A percentile compares a stretch with the other conserved stretches of the same genome.
These are phyloP conservation scores for Juglanconis oblonga DNA, from an alignment of 2,329 filamentous ascomycete genomes.

Conservation along the genomic window DNA sequence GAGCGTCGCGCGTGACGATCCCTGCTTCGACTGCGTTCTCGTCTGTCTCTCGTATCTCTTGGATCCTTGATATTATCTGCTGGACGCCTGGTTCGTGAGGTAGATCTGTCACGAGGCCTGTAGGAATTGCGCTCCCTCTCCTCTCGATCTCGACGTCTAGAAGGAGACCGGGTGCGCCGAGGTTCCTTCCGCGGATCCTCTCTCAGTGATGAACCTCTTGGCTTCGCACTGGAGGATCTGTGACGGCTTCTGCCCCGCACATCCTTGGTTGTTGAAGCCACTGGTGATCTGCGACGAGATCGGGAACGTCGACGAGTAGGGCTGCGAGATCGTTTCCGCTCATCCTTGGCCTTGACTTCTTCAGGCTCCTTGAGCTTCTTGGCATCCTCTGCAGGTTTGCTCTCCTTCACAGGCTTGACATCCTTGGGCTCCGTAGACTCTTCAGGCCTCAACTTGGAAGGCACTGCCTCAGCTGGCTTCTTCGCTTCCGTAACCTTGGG, in stretches of 20 bases:
- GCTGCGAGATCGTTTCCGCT: conserved; percentile 14
- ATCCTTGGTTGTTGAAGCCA: conserved; percentile 27
- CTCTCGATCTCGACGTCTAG: conserved; percentile 28
- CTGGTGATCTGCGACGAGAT: conserved; percentile 22
- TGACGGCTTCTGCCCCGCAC: conserved; percentile 18
- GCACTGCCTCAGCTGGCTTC: conserved; percentile 31
- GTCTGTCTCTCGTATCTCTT: conserved; percentile 25
- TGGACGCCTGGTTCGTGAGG: conserved; percentile 3
- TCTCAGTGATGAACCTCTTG: conserved; percentile 4
- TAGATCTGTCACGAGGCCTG: conserved; percentile 11
- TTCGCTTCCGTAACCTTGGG: conserved; percentile 40
- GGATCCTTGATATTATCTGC: conserved; percentile 7
- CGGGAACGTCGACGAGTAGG: conserved; percentile 9
- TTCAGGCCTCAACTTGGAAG: conserved; percentile 19
- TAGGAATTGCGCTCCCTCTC: conserved; percentile 26
- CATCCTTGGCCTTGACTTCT: conserved; percentile 22
- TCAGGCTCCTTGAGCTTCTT: conserved; percentile 21
- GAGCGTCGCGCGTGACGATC: conserved; percentile 21
- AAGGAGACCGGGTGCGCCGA: background rate
- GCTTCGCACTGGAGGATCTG: conserved; percentile 14
- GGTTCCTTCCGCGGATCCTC: conserved; percentile 9
- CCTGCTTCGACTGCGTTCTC: conserved; percentile 26
- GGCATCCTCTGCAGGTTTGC: conserved; percentile 22
- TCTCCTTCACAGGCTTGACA: conserved; percentile 22
- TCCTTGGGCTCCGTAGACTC: conserved; percentile 26